Base-by-base conservation (phyloP, 768 basidiomycete species). In the Tylopilus plumbeoviolaceoides region DNA sequence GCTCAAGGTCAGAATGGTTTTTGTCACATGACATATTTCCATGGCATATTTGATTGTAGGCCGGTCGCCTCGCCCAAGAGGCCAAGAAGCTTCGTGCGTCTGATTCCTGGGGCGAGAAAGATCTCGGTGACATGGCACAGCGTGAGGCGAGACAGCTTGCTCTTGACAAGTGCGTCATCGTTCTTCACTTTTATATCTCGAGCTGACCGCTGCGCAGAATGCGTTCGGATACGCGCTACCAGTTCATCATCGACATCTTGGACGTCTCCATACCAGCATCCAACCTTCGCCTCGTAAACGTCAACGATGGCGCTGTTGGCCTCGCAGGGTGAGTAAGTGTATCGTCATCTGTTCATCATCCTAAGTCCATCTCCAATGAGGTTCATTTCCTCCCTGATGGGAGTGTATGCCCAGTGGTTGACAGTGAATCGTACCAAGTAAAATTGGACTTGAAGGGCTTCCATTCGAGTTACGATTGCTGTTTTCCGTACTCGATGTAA, bases 261-360 rank as follows among this genome's bases (percentile, higher is more conserved):
- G 97, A 99, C 66, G 70, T 93, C 53, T 95, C 87, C 84, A 83
- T 95, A 61, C 97, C 97, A 6, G 89, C 92, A 7, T 85, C 86
- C 18, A 87, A 80, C 53, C 78, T 94, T 38, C 90, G 87, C 15
- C 72, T 89, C 48, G 77, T 85, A 57, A 79, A 80, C 59, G 61
- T 95, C 58, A 91, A 87, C 64, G 97, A 98, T 55, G 95, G 95
- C 23, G 63, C 82, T 18, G 72, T 95, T 27, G 95, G 97, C 50
- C 75, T 90, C 53, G 78, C 90, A 57, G 97, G 95, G 91, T 95
- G 55, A 63, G 80, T 72, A 11, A 44, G 64, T 43, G 8, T 42
- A 18, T 31, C 20, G 4, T 41, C 36, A n/a, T 14, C 9, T 25
- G 10, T 35, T 7, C 55, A 1, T 39, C 40, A 14, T 51, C 17